These are phyloP conservation scores for Pterulicium gracile DNA, from an alignment of 1,284 basidiomycete species.

Conservation along the genomic window DNA sequence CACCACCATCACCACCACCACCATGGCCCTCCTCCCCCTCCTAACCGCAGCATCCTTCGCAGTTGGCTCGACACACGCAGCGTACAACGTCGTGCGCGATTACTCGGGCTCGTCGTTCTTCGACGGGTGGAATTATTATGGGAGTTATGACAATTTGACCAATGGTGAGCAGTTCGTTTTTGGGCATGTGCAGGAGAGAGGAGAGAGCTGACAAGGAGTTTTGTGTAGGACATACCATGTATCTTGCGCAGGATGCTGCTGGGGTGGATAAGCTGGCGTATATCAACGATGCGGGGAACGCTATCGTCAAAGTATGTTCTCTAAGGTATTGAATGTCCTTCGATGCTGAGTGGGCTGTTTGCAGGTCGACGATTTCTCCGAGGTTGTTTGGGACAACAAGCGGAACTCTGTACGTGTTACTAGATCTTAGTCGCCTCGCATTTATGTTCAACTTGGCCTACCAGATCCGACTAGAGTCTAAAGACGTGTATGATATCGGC, in stretches of 20 bases:
- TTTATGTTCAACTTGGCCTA: neutral
- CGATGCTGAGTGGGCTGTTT: too few relatives aligned
- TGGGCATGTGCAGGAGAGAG: neutral
- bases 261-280: neutral
- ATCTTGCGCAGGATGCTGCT: neutral
- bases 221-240: neutral
- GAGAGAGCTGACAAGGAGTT: neutral
- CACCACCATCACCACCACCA: too few relatives aligned
- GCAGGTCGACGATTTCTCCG: neutral
- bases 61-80: too few relatives aligned
- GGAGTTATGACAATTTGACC: neutral
- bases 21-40: too few relatives aligned
- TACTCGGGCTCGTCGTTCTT: neutral
- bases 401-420: neutral
- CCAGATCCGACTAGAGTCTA: neutral
- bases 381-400: neutral
- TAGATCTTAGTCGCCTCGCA: neutral
- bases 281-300: neutral
- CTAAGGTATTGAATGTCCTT: too few relatives aligned
- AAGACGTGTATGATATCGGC: neutral
- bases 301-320: neutral
- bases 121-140: neutral
- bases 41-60: too few relatives aligned
- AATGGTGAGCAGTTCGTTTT: neutral
- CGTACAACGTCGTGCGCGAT: neutral